These are phyloP conservation scores for Pseudonitzschia pungens DNA, from an alignment of 108 stramenopile genomes.

Conservation along the genomic window DNA sequence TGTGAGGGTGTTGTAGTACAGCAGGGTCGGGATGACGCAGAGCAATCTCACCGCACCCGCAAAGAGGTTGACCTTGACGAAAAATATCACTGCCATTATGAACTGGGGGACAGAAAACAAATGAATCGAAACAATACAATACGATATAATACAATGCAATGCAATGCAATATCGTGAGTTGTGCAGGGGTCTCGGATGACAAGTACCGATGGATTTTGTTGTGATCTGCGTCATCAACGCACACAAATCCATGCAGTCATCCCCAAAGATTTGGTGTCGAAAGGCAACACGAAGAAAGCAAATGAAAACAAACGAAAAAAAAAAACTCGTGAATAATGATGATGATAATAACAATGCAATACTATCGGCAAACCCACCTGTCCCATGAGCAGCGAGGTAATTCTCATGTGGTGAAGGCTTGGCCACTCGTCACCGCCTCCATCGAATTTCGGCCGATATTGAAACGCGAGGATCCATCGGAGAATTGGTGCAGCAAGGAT, in stretches of 20 bases:
- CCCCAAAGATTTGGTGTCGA: too few relatives aligned
- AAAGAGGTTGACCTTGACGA: neutral
- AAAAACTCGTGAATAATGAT: too few relatives aligned
- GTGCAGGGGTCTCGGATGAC: too few relatives aligned
- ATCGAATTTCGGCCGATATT: conserved; percentile 69
- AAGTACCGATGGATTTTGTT: too few relatives aligned
- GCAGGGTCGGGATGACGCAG: conserved; percentile 47
- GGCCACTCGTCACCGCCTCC: conserved; percentile 65
- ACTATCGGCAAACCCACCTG: conserved; percentile 26
- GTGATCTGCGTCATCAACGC: too few relatives aligned
- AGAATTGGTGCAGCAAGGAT: conserved; percentile 55
- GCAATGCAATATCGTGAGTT: too few relatives aligned
- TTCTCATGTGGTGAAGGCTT: conserved; percentile 68
- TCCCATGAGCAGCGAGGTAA: conserved; percentile 61
- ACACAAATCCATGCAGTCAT: too few relatives aligned
- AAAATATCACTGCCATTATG: neutral
- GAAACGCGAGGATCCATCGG: conserved; percentile 67
- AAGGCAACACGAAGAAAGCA: too few relatives aligned
- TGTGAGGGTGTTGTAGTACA: conserved; percentile 51
- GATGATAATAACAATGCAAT: too few relatives aligned
- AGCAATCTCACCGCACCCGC: conserved; percentile 7
- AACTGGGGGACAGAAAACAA: conserved; percentile 7
- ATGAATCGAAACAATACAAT: conserved; percentile 39
- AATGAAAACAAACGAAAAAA: neutral
- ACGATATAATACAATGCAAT: too few relatives aligned